These are phyloP conservation scores for Suillus paluster DNA, from an alignment of 768 basidiomycete genomes.

Conservation along the genomic window DNA sequence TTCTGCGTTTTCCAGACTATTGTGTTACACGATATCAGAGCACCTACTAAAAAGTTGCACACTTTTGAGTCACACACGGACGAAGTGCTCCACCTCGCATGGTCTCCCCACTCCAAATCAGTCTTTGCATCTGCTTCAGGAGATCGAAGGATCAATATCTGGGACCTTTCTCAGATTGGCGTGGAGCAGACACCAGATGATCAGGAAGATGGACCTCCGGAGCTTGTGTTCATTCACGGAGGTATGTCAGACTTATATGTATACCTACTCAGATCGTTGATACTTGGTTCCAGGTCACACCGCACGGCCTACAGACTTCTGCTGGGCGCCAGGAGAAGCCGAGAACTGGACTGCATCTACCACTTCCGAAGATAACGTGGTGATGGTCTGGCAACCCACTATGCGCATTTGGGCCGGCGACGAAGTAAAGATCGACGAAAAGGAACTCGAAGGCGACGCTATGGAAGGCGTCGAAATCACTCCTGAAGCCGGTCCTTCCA, in stretches of 20 bases:
- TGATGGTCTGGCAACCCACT: slow-evolving; percentile 97
- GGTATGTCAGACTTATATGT: slow-evolving; percentile 51
- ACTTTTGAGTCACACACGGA: slow-evolving; percentile 93
- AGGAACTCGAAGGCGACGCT: slow-evolving; percentile 79
- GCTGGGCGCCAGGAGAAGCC: slow-evolving; percentile 85
- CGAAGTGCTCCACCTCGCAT: slow-evolving; percentile 91
- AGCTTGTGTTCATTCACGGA: slow-evolving; percentile 94
- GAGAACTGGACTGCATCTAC: slow-evolving; percentile 88
- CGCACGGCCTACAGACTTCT: slow-evolving; percentile 89
- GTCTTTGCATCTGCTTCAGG: slow-evolving; percentile 95
- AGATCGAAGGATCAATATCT: slow-evolving; percentile 91
- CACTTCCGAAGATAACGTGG: slow-evolving; percentile 95
- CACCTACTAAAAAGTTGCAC: slow-evolving; percentile 77
- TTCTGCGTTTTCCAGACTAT: slow-evolving; percentile 64
- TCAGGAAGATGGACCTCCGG: slow-evolving; percentile 97
- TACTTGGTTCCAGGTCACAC: slow-evolving; percentile 71
- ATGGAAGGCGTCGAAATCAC: slow-evolving; percentile 75
- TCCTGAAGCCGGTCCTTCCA: slow-evolving; percentile 28
- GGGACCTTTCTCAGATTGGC: slow-evolving; percentile 92
- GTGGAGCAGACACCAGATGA: slow-evolving; percentile 98
- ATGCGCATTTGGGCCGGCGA: slow-evolving; percentile 94
- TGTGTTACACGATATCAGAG: slow-evolving; percentile 84
- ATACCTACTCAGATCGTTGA: slow-evolving; percentile 11
- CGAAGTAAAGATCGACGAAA: slow-evolving; percentile 80
- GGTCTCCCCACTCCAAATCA: slow-evolving; percentile 93